phyloP scores from a whole-genome alignment of 768 basidiomycete genomes.

The Cystofilobasidium capitatum region DNA sequence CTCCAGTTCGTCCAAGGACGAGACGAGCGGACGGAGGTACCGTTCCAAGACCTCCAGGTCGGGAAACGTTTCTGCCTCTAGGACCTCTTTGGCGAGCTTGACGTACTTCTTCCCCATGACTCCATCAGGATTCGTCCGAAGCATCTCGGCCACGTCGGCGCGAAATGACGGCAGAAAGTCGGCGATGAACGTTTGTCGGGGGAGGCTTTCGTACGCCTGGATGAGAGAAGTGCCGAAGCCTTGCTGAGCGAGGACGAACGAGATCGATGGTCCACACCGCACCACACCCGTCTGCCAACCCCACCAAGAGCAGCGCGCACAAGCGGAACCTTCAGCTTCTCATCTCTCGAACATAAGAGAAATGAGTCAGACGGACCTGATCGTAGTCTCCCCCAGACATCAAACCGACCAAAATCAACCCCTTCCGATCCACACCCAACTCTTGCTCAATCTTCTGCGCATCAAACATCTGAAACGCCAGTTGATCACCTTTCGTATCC shows the following conservation, averaged over 20 bases:
- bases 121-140: slow-evolving; percentile 44
- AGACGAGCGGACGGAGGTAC: slow-evolving; percentile 64
- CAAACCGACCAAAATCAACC: slow-evolving; percentile 1
- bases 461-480: not conserved
- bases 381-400: slow-evolving; percentile 87
- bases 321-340: not conserved
- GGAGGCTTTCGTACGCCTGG: slow-evolving; percentile 4
- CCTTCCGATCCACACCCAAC: slow-evolving; percentile 32
- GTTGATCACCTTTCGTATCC: not conserved
- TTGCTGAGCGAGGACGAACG: slow-evolving; percentile 67
- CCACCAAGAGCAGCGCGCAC: slow-evolving; percentile 27
- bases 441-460: slow-evolving; percentile 59
- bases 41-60: slow-evolving; percentile 61
- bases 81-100: slow-evolving; percentile 55
- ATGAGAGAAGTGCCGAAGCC: slow-evolving; percentile 53
- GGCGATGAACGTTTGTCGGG: not conserved
- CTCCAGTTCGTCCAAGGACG: slow-evolving; percentile 33
- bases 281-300: slow-evolving; percentile 56
- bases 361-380: slow-evolving; percentile 40
- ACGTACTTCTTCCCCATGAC: slow-evolving; percentile 56
- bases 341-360: not conserved
- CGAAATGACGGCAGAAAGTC: slow-evolving; percentile 35
- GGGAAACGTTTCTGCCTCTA: slow-evolving; percentile 53
- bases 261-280: slow-evolving; percentile 45
- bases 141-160: slow-evolving; percentile 28